Base-by-base conservation (phyloP, 352 stramenopile species). In the Pythium aquatile region DNA sequence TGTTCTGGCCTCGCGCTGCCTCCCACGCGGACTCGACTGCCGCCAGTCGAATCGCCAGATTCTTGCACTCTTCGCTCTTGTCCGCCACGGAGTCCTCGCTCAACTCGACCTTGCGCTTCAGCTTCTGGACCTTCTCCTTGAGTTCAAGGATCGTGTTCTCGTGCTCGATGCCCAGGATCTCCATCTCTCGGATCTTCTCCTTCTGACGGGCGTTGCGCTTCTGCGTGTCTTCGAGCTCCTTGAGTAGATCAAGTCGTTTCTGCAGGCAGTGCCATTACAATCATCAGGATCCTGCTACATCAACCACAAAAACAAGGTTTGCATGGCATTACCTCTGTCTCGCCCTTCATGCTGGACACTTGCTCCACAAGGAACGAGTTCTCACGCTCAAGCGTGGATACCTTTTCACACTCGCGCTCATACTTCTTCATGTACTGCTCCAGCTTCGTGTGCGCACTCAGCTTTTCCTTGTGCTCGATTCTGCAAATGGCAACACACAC, bases 371-470 rank as follows among this genome's bases (percentile, higher is more conserved):
- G 66, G 55, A 91, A 88, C 24, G 75, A 64, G 47, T 90, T 91
- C 55, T 91, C 83, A 2, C 77, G 77, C 58, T 91, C 81, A 0
- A 91, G 74, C 16, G 80, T 76, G 46, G 77, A 72, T 16, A 75
- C 71, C 53, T 75, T 68, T 63, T 90, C 83, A 39, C 83, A 89
- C 59, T 91, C 83, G 37, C 84, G 78, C 60, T 94, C 81, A 52
- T 92, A 90, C 54, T 91, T 93, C 58, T 90, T 88, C 58, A 90
- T 77, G 55, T 89, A 91, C 64, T 93, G 85, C 49, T 92, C 81
- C 26, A 93, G 68, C 56, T 87, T 88, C 8, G 76, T 90, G 1
- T 71, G 72, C 3, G 77, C 74, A 4, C 78, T 77, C 20, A 93
- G 67, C 59, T 83, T 87, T 53, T 92, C 83, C 61, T 90, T 91